A percentile compares a stretch with the other conserved stretches of the same genome.
These are phyloP conservation scores for Miscanthus lutarioriparius DNA, from an alignment of 176 grass and related monocot genomes.

Conservation along the genomic window DNA sequence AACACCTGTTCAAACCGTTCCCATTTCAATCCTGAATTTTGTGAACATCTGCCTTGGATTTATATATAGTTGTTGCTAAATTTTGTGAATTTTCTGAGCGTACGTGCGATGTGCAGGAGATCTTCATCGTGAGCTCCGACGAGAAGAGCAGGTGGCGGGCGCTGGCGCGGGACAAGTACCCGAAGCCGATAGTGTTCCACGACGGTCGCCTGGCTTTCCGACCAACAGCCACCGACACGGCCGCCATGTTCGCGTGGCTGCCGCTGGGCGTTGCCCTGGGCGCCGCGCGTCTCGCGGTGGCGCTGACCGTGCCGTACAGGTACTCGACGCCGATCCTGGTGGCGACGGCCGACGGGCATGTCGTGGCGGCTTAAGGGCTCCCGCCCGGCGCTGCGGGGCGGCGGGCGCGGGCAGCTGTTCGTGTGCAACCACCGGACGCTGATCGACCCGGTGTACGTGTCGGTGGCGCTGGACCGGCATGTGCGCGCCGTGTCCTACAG, in stretches of 20 bases:
- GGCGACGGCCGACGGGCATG: conserved; percentile 56
- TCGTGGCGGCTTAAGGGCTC: conserved; percentile 46
- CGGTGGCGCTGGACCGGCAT: conserved; percentile 41
- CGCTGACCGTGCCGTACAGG: conserved; percentile 49
- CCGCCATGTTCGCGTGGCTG: conserved; percentile 70
- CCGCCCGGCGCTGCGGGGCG: not conserved
- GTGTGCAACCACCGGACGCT: conserved; percentile 88
- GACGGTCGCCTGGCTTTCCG: conserved; percentile 67
- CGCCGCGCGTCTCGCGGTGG: conserved; percentile 33
- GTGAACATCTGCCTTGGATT: too few species aligned
- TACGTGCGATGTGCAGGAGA: conserved; percentile 33
- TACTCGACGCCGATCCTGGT: conserved; percentile 57
- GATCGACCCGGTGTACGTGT: conserved; percentile 73
- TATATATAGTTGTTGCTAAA: too few species aligned
- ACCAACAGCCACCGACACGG: conserved; percentile 43
- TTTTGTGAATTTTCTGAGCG: too few species aligned
- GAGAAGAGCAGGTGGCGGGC: conserved; percentile 47
- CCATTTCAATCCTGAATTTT: too few species aligned
- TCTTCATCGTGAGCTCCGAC: conserved; percentile 41
- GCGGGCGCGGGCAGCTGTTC: conserved; percentile 41
- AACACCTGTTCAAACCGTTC: too few species aligned
- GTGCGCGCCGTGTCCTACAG: conserved; percentile 71
- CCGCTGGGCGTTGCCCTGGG: conserved; percentile 40
- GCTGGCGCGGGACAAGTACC: conserved; percentile 39
- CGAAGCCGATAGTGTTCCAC: conserved; percentile 64